Evolutionary conservation across 2,329 filamentous ascomycete genomes (phyloP), one percentile per base, ranked within the genome.

Genomic region (Ophiocordyceps robertsii): DNA sequence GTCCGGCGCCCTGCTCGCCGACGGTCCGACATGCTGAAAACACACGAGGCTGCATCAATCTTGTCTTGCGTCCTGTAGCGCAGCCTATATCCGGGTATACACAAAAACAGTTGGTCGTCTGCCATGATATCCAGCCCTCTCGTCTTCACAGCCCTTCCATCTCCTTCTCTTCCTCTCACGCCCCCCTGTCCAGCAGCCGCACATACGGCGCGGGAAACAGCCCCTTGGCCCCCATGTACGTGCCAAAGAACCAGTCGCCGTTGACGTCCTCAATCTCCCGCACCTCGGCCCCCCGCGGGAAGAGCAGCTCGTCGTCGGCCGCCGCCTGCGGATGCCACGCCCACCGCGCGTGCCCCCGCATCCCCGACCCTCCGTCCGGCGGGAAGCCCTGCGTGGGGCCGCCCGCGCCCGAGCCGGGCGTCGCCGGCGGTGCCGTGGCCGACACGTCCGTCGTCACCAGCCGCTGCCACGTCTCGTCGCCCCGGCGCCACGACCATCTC

Each of bases 161-260:
- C 33, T 17, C 17, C n/a, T 17, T 3, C 33, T 17, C 16, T 3
- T 36, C 9, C 13, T 16, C 14, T 36, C 33, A 36, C 33, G n/a
- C 12, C 9, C 33, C 13, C 42, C 37, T 31, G n/a, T 42, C 44
- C 38, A 29, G 24, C 30, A 78, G 55, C 49, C 66, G 67, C 24
- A 88, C 84, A 68, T 90, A 90, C 8, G 77, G 74, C 7, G 80
- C 80, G 5, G 89, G 89, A 56, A 95, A 93, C 49, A 95, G 53
- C 0, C 87, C 89, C 51, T 77, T 80, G 21, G 65, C 67, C 0
- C 87, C 88, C 64, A 87, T 88, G 67, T 94, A 95, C 27, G 79
- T 78, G 0, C 90, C 90, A 64, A 82, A 83, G 54, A 75, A 88
- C 89, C 89, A 96, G 58, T 95, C 88, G 16, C 82, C 84, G 58